Conservation (phyloP, 2,329 filamentous ascomycete species). For the Pseudogymnoascus sp. region DNA sequence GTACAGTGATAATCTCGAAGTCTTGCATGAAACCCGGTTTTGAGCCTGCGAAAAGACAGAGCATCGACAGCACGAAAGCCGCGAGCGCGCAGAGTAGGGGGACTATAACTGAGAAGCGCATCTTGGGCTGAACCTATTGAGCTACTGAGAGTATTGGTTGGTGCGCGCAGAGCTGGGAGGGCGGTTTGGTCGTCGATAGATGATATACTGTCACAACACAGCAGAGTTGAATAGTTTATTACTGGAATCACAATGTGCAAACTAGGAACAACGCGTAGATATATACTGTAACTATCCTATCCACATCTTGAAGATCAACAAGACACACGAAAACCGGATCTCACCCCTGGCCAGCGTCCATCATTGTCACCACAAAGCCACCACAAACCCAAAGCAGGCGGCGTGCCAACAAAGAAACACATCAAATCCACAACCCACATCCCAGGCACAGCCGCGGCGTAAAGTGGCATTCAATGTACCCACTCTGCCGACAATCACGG, state of each 20-base stretch:
- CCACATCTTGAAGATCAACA: not conserved
- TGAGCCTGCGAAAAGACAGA: conserved; percentile 53
- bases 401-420: not conserved
- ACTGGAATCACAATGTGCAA: not conserved
- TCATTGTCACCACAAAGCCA: not conserved
- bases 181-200: not conserved
- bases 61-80: conserved; percentile 48
- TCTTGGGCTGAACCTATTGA: conserved; percentile 21
- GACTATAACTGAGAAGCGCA: conserved; percentile 40
- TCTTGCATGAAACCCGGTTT: conserved; percentile 47
- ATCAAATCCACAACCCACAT: not conserved
- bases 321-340: not conserved
- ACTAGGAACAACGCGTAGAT: not conserved
- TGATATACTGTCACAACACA: not conserved
- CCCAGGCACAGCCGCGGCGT: not conserved
- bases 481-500: not conserved
- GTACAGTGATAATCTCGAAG: conserved; percentile 47
- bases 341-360: not conserved
- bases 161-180: not conserved
- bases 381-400: not conserved
- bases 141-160: no score
- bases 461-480: not conserved
- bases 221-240: not conserved
- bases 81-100: conserved; percentile 41
- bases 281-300: not conserved